Percentiles rank a stretch among this genome's conserved stretches.
These are phyloP conservation scores for Mycena epipterygia DNA, from an alignment of 768 basidiomycete genomes.

Conservation along the genomic window DNA sequence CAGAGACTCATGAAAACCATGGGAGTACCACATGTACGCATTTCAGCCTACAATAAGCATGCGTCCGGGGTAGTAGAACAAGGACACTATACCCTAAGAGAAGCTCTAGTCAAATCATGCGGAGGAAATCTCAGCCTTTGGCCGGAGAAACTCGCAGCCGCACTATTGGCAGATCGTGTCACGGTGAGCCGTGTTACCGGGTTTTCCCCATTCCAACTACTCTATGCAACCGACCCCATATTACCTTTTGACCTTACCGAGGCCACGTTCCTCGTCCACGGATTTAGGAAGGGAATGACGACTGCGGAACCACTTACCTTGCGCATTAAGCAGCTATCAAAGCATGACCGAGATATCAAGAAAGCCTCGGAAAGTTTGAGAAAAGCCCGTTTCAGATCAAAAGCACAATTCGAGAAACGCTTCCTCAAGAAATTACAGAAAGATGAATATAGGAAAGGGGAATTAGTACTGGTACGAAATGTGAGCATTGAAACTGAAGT, in stretches of 20 bases:
- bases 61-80: no score
- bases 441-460: background rate
- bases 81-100: no score
- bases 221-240: slow-evolving; percentile 30
- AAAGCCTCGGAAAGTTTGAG: slow-evolving; percentile 32
- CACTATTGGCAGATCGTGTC: slow-evolving; percentile 31
- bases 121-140: slow-evolving; percentile 22
- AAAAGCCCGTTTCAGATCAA: slow-evolving; percentile 37
- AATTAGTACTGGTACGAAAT: background rate
- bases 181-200: slow-evolving; percentile 20
- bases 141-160: slow-evolving; percentile 11
- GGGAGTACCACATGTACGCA: background rate
- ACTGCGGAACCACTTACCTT: slow-evolving; percentile 39
- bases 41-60: background rate
- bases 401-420: slow-evolving; percentile 39
- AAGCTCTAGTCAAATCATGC: background rate
- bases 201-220: no score
- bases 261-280: slow-evolving; percentile 44
- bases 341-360: slow-evolving; percentile 35
- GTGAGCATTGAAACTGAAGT: background rate
- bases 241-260: slow-evolving; percentile 45
- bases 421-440: background rate
- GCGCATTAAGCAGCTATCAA: slow-evolving; percentile 42
- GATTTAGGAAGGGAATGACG: slow-evolving; percentile 25
- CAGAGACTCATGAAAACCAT: background rate